Base-by-base conservation (phyloP, 148 eudicot species). In the Cornus florida region DNA sequence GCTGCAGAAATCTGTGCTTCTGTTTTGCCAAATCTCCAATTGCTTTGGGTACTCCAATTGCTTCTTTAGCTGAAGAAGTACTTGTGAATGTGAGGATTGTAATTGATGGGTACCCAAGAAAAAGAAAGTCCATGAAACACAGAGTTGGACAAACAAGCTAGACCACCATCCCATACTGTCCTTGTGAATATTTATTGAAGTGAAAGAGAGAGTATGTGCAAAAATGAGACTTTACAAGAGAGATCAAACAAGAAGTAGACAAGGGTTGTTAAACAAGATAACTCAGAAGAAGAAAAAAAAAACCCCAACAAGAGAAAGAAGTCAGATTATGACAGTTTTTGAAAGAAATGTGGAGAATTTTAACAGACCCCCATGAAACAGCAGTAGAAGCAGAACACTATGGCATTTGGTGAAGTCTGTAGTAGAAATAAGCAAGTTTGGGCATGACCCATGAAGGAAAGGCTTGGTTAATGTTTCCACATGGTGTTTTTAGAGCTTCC, bases 41-140 rank as follows among this genome's bases (percentile, higher is more conserved):
- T 90, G 89, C 82, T 78, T 82, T 83, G 97, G 97, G 80, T 87
- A 85, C 75, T 91, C 93, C 75, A 91, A 83, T 43, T 85, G 95
- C 82, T 92, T 90, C 72, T 86, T 87, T 38, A 92, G 71, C 62
- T 92, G 97, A 70, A 89, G 85, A 62, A 92, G 86, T 11, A 85
- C 94, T 83, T 87, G 86, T 66, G 82, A 71, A 84, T 90, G 97
- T 69, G 93, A 90, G 69, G 91, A 73, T 77, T 86, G 93, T 28
- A 90, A 75, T 65, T 89, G 90, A 72, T 75, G 81, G 24, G 64
- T 72, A 65, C 87, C 76, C 81, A 74, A 9, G 74, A 78, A 71
- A 78, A 73, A 85, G 64, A 82, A 86, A 68, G 81, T 69, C 87
- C 83, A 87, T 59, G 80, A 71, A 9, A 89, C 71, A 57, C 74